Conservation (phyloP, 169 alveolate species). For the Eimeria acervulina region DNA sequence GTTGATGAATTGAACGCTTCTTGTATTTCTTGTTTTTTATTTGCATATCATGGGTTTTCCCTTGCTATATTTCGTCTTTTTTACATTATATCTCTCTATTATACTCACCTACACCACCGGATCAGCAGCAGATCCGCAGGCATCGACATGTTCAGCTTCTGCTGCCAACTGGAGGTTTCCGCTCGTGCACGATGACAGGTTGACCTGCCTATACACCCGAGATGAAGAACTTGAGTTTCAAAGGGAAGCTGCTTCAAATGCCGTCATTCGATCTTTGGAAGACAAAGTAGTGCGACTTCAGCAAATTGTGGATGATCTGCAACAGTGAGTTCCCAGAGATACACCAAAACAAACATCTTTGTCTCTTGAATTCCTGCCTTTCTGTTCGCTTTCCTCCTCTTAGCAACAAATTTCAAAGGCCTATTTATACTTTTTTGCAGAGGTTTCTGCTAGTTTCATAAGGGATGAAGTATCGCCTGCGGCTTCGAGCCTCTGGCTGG, state of each 20-base stretch:
- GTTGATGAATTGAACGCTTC: too few species aligned
- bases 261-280: background rate
- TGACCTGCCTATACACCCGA: background rate
- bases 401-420: background rate
- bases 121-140: background rate
- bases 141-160: background rate
- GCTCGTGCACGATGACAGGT: background rate
- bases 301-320: conserved; percentile 33
- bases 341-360: background rate
- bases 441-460: background rate
- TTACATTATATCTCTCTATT: background rate
- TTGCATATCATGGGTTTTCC: background rate
- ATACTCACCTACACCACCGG: background rate
- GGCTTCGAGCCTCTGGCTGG: background rate
- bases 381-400: background rate
- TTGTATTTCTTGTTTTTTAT: background rate
- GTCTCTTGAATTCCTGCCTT: background rate
- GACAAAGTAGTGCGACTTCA: background rate
- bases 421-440: too few species aligned
- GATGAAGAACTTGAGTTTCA: background rate
- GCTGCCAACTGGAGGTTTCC: background rate
- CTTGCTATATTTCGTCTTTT: background rate
- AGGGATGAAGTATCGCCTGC: background rate
- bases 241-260: background rate
- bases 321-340: background rate